Evolutionary conservation across 2,329 filamentous ascomycete species (phyloP).

Genomic region (Venturia oleaginea): DNA sequence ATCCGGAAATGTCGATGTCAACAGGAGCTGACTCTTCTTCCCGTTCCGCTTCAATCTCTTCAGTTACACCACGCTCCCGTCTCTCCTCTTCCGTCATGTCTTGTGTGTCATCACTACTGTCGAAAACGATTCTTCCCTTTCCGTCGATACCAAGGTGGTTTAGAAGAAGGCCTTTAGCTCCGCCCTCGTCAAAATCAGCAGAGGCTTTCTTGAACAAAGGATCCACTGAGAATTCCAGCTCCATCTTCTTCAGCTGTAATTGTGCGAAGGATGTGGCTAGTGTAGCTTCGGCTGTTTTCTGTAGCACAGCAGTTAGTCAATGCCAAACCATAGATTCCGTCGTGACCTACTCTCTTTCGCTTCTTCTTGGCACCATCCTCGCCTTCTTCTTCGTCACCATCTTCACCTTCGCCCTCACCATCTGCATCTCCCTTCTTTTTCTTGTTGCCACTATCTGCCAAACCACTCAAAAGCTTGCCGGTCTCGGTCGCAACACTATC

Average conservation of each 20-base stretch:
- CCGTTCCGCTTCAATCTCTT: conserved; percentile 15
- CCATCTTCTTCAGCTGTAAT: conserved; percentile 91
- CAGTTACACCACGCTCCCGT: conserved; percentile 36
- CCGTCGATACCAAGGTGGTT: conserved; percentile 96
- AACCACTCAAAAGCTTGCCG: conserved; percentile 82
- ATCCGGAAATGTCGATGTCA: conserved; percentile 67
- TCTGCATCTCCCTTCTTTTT: conserved; percentile 45
- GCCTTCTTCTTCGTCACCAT: conserved; percentile 48
- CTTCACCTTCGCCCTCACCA: conserved; percentile 38
- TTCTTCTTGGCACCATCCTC: conserved; percentile 55
- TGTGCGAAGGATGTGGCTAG: conserved; percentile 80
- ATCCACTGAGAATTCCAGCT: conserved; percentile 92
- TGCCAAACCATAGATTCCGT: neutral
- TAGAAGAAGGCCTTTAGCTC: conserved; percentile 85
- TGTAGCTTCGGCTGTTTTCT: conserved; percentile 72
- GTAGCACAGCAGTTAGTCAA: conserved; percentile 4
- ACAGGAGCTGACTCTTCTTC: conserved; percentile 41
- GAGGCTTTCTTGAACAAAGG: conserved; percentile 99
- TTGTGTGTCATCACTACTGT: conserved; percentile 82
- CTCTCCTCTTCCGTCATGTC: conserved; percentile 41
- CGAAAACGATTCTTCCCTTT: conserved; percentile 89
- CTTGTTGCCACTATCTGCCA: conserved; percentile 73
- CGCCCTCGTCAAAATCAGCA: conserved; percentile 96
- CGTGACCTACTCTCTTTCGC: conserved; percentile 59
- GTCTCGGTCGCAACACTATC: conserved; percentile 98